Evolutionary conservation across 1,284 basidiomycete genomes (phyloP).

Genomic region (Pseudozyma thailandica): DNA sequence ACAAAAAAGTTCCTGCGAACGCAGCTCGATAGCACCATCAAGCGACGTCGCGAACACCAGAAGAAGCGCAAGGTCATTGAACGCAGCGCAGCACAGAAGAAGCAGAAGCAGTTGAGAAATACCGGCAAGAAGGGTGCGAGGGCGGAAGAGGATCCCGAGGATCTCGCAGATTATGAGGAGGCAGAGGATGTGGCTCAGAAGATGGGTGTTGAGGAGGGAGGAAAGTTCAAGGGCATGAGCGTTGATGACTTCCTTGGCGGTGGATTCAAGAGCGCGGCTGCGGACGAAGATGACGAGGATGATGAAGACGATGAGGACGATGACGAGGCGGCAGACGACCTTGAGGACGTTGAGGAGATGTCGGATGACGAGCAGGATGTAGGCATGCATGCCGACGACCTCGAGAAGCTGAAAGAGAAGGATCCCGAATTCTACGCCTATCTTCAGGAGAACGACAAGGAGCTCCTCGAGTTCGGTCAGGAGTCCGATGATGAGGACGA

Average conservation of each 20-base stretch:
- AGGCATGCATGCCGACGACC: constrained; percentile 76
- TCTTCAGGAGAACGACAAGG: constrained; percentile 91
- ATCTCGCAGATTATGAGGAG: constrained; percentile 41
- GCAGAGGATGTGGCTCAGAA: constrained; percentile 30
- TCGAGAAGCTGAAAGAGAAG: constrained; percentile 90
- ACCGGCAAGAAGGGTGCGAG: constrained; percentile 33
- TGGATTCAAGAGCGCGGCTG: constrained; percentile 59
- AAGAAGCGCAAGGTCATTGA: constrained; percentile 61
- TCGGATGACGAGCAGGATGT: constrained; percentile 55
- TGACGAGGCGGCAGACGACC: constrained; percentile 42
- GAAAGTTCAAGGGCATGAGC: constrained; percentile 51
- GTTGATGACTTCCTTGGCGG: constrained; percentile 66
- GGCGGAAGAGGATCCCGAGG: constrained; percentile 22
- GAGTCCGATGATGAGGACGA: constrained; percentile 69
- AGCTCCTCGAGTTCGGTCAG: constrained; percentile 80
- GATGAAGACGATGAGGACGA: constrained; percentile 54
- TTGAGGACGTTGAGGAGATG: constrained; percentile 59
- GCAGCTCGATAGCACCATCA: constrained; percentile 60
- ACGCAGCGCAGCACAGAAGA: constrained; percentile 40
- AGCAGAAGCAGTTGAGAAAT: constrained; percentile 44
- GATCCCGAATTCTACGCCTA: constrained; percentile 99
- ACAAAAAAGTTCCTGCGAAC: constrained; percentile 65
- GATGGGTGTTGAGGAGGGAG: constrained; percentile 13
- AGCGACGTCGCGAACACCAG: constrained; percentile 58
- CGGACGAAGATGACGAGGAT: constrained; percentile 37